phyloP scores from a whole-genome alignment of 345 rosid species.

The Brassica carinata region DNA sequence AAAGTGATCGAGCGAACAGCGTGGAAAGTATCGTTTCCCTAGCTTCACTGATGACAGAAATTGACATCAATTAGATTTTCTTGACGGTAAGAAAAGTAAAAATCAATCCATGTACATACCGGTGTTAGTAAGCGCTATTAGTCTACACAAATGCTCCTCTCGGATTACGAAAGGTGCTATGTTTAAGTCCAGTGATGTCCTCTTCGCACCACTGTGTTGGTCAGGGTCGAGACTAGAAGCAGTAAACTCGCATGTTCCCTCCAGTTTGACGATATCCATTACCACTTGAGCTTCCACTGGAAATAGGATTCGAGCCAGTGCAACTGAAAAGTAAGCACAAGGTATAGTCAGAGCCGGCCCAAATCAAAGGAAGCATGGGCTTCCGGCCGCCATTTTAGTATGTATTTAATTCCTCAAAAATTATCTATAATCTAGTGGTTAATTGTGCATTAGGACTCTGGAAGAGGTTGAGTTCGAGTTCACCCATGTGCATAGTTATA shows the following conservation, averaged over 20 bases:
- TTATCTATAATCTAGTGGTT: too few species aligned
- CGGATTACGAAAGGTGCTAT: slow-evolving; percentile 63
- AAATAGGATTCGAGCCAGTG: slow-evolving; percentile 72
- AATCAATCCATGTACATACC: slow-evolving; percentile 59
- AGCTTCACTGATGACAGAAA: slow-evolving; percentile 61
- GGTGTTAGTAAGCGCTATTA: slow-evolving; percentile 65
- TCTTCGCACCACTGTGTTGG: slow-evolving; percentile 38
- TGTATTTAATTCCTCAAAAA: too few species aligned
- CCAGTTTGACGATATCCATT: slow-evolving; percentile 65
- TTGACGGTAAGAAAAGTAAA: background rate
- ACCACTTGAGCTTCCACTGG: slow-evolving; percentile 80
- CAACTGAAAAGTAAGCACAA: slow-evolving; percentile 53
- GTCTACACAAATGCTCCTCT: slow-evolving; percentile 69
- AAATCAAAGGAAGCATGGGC: too few species aligned
- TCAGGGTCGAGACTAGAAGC: slow-evolving; percentile 46
- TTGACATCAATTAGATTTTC: background rate
- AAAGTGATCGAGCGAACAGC: slow-evolving; percentile 77
- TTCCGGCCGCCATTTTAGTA: too few species aligned
- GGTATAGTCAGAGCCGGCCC: background rate
- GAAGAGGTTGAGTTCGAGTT: too few species aligned
- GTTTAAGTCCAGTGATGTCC: slow-evolving; percentile 62
- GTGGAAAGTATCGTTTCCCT: slow-evolving; percentile 74
- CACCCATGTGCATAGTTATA: too few species aligned
- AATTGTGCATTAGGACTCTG: too few species aligned
- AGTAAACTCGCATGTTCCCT: slow-evolving; percentile 65